These are phyloP conservation scores for Candida sanyaensis DNA, from an alignment of 1,139 yeast species.

Conservation along the genomic window DNA sequence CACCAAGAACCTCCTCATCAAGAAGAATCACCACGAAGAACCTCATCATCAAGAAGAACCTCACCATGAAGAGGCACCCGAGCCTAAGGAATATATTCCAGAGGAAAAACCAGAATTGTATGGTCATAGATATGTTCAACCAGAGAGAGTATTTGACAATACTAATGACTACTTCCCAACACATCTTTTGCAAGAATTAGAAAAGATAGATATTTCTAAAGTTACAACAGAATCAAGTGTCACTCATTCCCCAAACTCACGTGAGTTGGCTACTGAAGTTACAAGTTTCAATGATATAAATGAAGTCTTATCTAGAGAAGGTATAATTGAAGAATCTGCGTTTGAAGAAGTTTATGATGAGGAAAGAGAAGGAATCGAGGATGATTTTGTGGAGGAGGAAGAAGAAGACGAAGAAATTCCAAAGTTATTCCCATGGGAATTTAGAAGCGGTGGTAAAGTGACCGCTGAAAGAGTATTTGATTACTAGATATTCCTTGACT, in stretches of 20 bases:
- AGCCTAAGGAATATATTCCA: slow-evolving; percentile 4
- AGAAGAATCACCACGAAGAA: slow-evolving; percentile 7
- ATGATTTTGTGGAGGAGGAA: slow-evolving; percentile 12
- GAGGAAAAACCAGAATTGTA: slow-evolving; percentile 11
- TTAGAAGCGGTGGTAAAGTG: slow-evolving; percentile 16
- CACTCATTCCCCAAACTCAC: slow-evolving; percentile 4
- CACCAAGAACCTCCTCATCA: slow-evolving; percentile 5
- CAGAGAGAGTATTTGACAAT: slow-evolving; percentile 37
- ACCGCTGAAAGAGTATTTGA: slow-evolving; percentile 34
- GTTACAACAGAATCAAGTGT: slow-evolving; percentile 1
- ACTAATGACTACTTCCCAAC: slow-evolving; percentile 29
- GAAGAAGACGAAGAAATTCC: slow-evolving; percentile 15
- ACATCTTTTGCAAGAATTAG: slow-evolving; percentile 21
- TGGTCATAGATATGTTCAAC: slow-evolving; percentile 18
- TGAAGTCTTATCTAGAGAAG: slow-evolving; percentile 16
- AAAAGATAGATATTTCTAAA: slow-evolving; percentile 11
- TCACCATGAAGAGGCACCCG: slow-evolving; percentile 3
- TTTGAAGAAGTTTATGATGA: slow-evolving; percentile 18
- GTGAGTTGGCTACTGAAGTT: slow-evolving; percentile 7
- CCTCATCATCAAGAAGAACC: slow-evolving; percentile 6
- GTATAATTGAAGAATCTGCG: slow-evolving; percentile 15
- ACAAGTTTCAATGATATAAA: slow-evolving; percentile 11
- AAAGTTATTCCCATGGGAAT: slow-evolving; percentile 44
- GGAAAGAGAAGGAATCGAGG: slow-evolving; percentile 14
- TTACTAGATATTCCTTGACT: neutral